Conservation (phyloP, 106 monocot genomes). For the Alisma plantagoaquatica region DNA sequence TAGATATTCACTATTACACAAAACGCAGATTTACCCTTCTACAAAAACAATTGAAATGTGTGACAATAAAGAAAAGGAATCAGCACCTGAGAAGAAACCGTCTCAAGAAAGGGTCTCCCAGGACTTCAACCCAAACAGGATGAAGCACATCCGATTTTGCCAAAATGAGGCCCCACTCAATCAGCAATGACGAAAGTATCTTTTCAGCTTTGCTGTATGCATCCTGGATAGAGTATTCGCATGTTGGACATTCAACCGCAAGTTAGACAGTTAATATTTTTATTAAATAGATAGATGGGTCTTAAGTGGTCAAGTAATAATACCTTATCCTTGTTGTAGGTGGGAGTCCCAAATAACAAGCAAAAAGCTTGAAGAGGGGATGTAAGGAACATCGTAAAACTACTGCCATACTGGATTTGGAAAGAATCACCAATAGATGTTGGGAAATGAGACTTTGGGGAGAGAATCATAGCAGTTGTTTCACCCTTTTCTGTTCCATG, state of each 20-base stretch:
- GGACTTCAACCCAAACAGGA: slow-evolving; percentile 62
- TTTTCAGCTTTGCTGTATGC: slow-evolving; percentile 62
- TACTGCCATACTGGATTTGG: slow-evolving; percentile 39
- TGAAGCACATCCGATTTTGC: slow-evolving; percentile 41
- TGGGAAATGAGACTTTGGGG: slow-evolving; percentile 40
- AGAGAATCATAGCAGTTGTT: slow-evolving; percentile 63
- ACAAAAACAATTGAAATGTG: no score
- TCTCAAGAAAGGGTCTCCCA: slow-evolving; percentile 87
- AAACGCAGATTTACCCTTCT: no score
- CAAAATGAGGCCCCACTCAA: slow-evolving; percentile 42
- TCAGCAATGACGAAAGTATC: slow-evolving; percentile 38
- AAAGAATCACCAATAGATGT: slow-evolving; percentile 20
- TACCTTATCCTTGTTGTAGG: slow-evolving; percentile 44
- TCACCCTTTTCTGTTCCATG: slow-evolving; percentile 81
- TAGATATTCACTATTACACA: no score
- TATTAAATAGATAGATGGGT: no score
- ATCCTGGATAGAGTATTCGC: slow-evolving; percentile 65
- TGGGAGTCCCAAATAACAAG: slow-evolving; percentile 40
- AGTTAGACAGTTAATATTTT: no score
- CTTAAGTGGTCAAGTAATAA: no score
- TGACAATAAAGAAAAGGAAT: no score
- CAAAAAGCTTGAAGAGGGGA: slow-evolving; percentile 85
- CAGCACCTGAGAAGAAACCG: slow-evolving; percentile 82
- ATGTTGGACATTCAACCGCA: no score
- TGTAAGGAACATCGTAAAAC: slow-evolving; percentile 89